Evolutionary conservation across 495 filamentous ascomycete genomes (phyloP), one percentile per base, ranked within the genome.

Genomic region (Hypoxylon intermedium): DNA sequence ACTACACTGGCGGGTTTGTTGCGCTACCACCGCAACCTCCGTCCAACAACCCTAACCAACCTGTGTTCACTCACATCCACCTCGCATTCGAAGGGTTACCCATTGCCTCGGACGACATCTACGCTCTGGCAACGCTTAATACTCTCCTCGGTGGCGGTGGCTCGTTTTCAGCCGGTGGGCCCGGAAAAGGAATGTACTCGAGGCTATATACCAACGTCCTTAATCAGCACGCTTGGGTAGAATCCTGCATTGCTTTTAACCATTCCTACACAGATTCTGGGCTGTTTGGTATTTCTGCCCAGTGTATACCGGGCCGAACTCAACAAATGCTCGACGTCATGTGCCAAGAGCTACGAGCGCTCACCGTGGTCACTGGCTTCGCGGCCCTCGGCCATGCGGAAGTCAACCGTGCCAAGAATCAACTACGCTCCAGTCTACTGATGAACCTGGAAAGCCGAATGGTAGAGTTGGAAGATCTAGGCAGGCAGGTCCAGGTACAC

Each of bases 361-460:
- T 97, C 28, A 90, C 90, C 12, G 74, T 90, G 36, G 87, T 92
- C 26, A 82, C 75, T 7, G 89, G 89, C 6, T 89, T 83, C 66
- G 74, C 80, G 6, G 77, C 87, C 1, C 81, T 99, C n/a, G 82
- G 88, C 61, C 70, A 82, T 1, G 83, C 78, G 37, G 94, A 98
- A 75, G 94, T 99, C 19, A 86, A 88, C 70, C 86, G 94, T n/a
- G 94, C 94, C 9, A 99, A 99, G 84, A 99, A 99, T 70, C 95
- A 98, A 78, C 85, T 99, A 28, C 83, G 91, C 30, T 92, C 88
- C 9, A 89, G 87, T 34, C 78, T 99, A 19, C 83, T 99, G 33
- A 98, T 99, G 95, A 99, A 99, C 76, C 83, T 99, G 0, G 94
- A 99, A 78, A 90, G 85, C 55, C 84, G 95, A 36, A 97, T 98